A percentile compares a stretch with the other conserved stretches of the same genome.
These are phyloP conservation scores for Colletotrichum shisoi DNA, from an alignment of 2,329 filamentous ascomycete species.

Conservation along the genomic window DNA sequence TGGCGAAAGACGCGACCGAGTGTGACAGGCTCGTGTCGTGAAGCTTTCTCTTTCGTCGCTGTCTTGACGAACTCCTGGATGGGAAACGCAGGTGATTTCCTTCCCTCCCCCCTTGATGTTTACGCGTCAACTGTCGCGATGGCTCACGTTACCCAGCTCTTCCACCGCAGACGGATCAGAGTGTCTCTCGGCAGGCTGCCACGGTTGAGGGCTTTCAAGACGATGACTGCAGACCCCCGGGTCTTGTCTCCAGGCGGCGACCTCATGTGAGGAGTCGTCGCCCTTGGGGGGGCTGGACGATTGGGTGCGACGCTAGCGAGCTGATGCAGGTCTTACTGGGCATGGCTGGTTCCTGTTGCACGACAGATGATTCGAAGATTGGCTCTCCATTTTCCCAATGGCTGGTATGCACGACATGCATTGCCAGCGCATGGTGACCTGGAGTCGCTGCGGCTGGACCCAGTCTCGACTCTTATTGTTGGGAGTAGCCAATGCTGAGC, in stretches of 20 bases:
- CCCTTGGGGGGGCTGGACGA: conserved; percentile 25
- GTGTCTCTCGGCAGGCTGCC: conserved; percentile 12
- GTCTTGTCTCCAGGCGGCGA: conserved; percentile 3
- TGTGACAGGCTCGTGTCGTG: not conserved
- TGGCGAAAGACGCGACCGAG: not conserved
- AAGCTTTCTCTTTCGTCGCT: not conserved
- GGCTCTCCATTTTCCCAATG: not conserved
- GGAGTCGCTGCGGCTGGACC: conserved; percentile 5
- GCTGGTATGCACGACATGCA: conserved; percentile 10
- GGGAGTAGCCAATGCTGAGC: too few relatives aligned
- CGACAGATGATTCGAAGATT: conserved; percentile 10
- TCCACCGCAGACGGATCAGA: not conserved
- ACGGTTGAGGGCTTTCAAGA: conserved; percentile 1
- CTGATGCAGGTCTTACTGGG: conserved; percentile 23
- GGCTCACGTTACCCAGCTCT: not conserved
- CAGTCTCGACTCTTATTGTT: conserved; percentile 3
- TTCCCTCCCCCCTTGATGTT: not conserved
- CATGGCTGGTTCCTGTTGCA: conserved; percentile 1
- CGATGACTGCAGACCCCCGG: conserved; percentile 17
- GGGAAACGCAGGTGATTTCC: not conserved
- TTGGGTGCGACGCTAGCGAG: conserved; percentile 29
- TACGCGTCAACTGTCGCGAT: not conserved
- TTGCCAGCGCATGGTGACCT: conserved; percentile 27
- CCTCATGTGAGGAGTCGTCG: conserved; percentile 24
- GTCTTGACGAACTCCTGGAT: not conserved